These are phyloP conservation scores for Trichoderma sp. DNA, from an alignment of 2,329 filamentous ascomycete genomes.

Conservation along the genomic window DNA sequence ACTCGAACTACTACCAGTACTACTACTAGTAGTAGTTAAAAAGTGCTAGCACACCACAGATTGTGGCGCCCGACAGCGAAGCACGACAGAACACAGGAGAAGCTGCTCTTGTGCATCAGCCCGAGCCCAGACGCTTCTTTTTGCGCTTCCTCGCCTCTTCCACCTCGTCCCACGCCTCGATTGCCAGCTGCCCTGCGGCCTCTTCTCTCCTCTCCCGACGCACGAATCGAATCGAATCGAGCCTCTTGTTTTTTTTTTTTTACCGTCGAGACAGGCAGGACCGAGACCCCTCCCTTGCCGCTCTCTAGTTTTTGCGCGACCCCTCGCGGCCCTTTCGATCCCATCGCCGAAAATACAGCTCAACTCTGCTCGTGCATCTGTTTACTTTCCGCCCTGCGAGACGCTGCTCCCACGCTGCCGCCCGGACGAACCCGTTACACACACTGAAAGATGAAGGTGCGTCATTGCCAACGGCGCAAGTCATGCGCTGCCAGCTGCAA, in stretches of 20 bases:
- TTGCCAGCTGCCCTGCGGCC: background rate
- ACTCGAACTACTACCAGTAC: no score
- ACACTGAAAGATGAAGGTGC: conserved; percentile 40
- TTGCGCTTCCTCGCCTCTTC: background rate
- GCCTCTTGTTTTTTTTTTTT: background rate
- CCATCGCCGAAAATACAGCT: conserved; percentile 1
- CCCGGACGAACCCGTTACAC: conserved; percentile 32
- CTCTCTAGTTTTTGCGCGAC: conserved; percentile 1
- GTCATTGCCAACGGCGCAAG: conserved; percentile 31
- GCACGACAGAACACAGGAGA: conserved; percentile 13
- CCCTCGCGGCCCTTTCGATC: conserved; percentile 1
- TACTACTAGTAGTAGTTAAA: no score
- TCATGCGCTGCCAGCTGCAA: conserved; percentile 27
- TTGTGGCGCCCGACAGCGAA: conserved; percentile 8
- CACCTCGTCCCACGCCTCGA: background rate
- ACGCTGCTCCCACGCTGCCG: background rate
- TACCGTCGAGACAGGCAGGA: background rate
- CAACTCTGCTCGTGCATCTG: background rate
- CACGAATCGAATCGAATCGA: background rate
- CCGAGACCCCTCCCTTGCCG: background rate
- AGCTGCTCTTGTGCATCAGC: conserved; percentile 18
- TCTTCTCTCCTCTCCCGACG: background rate
- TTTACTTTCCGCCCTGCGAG: background rate
- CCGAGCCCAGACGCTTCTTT: background rate
- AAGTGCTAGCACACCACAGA: conserved; percentile 6